Conservation (phyloP, 306 rosid genomes). For the Acacia melanoxylon region DNA sequence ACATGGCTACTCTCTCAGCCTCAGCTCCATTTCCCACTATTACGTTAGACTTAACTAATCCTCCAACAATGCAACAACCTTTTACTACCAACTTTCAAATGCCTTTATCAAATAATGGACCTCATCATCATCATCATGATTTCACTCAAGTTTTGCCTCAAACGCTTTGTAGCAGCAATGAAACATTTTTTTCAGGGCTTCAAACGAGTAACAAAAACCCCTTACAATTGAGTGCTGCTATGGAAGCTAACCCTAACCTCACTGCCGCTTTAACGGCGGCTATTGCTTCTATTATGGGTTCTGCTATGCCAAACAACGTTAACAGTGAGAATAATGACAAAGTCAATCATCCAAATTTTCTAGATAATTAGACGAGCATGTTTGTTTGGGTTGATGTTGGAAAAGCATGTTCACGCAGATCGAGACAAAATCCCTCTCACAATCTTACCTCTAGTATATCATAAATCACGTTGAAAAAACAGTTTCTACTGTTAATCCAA, state of each 20-base stretch:
- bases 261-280: slow-evolving; percentile 72
- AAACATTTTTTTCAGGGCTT: slow-evolving; percentile 65
- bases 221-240: slow-evolving; percentile 57
- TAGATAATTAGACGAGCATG: slow-evolving; percentile 23
- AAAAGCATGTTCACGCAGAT: too few relatives aligned
- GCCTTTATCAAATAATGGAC: slow-evolving; percentile 34
- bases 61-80: slow-evolving; percentile 39
- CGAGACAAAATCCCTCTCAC: too few relatives aligned
- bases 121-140: background rate
- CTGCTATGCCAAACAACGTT: slow-evolving; percentile 41
- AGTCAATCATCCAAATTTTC: slow-evolving; percentile 35
- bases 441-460: too few relatives aligned
- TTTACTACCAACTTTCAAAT: slow-evolving; percentile 40
- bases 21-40: slow-evolving; percentile 92
- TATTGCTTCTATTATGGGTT: slow-evolving; percentile 59
- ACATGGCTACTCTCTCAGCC: slow-evolving; percentile 83
- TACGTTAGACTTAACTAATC: slow-evolving; percentile 74
- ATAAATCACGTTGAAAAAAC: too few relatives aligned
- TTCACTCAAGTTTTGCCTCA: slow-evolving; percentile 55
- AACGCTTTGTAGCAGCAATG: slow-evolving; percentile 44
- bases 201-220: slow-evolving; percentile 46
- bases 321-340: slow-evolving; percentile 27
- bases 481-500: too few relatives aligned
- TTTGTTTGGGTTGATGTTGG: too few relatives aligned
- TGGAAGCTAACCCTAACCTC: slow-evolving; percentile 72